Base-by-base conservation (phyloP, 2,329 filamentous ascomycete species). In the Trichoderma brevicompactum region DNA sequence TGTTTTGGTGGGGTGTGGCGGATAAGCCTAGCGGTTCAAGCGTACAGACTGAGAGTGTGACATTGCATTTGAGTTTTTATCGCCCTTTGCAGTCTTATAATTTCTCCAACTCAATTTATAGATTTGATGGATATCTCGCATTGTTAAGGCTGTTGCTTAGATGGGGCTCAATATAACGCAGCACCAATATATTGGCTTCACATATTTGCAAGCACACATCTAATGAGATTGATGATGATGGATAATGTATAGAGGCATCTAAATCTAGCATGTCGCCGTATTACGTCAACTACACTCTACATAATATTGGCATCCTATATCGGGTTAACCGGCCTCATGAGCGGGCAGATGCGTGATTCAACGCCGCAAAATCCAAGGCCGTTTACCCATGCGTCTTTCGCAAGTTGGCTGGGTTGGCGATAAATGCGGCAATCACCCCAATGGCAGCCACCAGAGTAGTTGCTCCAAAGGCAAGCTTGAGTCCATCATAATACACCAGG, bases 401-500 rank as follows among this genome's bases (percentile, higher is more conserved):
- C 49, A 78, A 69, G 3, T 72, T 70, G 23, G 70, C 73, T 19
- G 73, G 69, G 38, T 68, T 75, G 1, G 75, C 74, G 9, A 75
- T 63, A 17, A 77, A 66, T 15, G 75, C 73, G 3, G 76, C 72
- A 19, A 70, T 55, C 5, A 78, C 67, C 7, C 83, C 84, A 2
- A 87, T 68, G 0, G 76, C 73, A 3, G 83, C 84, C 17, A 87
- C 79, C 0, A 71, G 76, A 0, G 85, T 86, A 1, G 84, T 87
- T 0, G 82, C 81, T 0, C 80, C 78, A 71, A 89, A 89, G 0
- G 84, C 83, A 61, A 84, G 82, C 40, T 78, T 78, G 9, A 89
- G 79, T 0, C 85, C 86, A 13, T 84, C 80, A 61, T 88, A 88
- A 69, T 89, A 89, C 0, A 88, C 85, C 13, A 83, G 72, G 3